phyloP scores from a whole-genome alignment of 2,329 filamentous ascomycete species.

The Aspergillus proliferans region DNA sequence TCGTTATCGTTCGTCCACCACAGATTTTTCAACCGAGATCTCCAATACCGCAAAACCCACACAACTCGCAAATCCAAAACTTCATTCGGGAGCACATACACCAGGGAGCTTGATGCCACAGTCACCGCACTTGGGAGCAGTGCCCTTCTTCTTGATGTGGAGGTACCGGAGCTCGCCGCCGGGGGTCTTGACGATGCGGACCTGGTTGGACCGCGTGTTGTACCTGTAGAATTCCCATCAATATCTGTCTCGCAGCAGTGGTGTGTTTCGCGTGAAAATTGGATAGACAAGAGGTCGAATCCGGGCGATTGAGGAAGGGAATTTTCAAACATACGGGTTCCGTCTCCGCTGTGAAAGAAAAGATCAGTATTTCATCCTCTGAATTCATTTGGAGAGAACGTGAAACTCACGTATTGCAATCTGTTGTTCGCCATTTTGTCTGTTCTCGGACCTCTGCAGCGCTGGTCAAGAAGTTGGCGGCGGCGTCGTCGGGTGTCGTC shows the following conservation, averaged over 20 bases:
- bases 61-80: conserved; percentile 2
- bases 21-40: conserved; percentile 3
- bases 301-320: conserved; percentile 3
- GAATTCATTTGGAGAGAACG: not conserved
- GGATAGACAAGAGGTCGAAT: not conserved
- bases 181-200: conserved; percentile 91
- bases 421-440: conserved; percentile 49
- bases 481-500: conserved; percentile 37
- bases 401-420: conserved; percentile 43
- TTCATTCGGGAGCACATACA: conserved; percentile 60
- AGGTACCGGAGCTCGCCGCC: conserved; percentile 93
- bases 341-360: conserved; percentile 56
- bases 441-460: conserved; percentile 37
- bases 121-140: conserved; percentile 98
- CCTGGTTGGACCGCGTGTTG: conserved; percentile 98
- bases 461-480: conserved; percentile 35
- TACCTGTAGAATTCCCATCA: conserved; percentile 57
- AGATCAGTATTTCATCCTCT: conserved; percentile 20
- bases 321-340: conserved; percentile 63
- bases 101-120: conserved; percentile 96
- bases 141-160: conserved; percentile 99
- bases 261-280: not conserved
- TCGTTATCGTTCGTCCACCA: conserved; percentile 10
- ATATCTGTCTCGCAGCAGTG: conserved; percentile 11
- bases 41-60: not conserved